Percentiles rank a stretch among this genome's conserved stretches.
These are phyloP conservation scores for Suillus bovinus DNA, from an alignment of 768 basidiomycete genomes.

Conservation along the genomic window DNA sequence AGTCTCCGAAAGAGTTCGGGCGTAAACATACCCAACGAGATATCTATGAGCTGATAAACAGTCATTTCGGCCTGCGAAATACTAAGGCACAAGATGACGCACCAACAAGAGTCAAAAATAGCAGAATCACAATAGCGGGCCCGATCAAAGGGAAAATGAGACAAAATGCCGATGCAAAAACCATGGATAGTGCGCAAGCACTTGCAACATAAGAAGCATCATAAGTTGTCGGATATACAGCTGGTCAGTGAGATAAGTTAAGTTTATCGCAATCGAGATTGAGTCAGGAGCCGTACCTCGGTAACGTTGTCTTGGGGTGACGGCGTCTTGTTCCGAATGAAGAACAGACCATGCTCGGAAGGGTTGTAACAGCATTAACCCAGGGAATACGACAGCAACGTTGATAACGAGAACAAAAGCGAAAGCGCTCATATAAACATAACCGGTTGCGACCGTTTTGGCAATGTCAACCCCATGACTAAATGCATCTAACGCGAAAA, in stretches of 20 bases:
- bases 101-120: constrained; percentile 70
- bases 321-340: constrained; percentile 53
- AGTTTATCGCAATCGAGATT: constrained; percentile 1
- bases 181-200: constrained; percentile 64
- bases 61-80: not conserved
- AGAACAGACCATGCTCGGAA: constrained; percentile 57
- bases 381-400: constrained; percentile 70
- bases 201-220: constrained; percentile 68
- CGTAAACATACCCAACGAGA: constrained; percentile 77
- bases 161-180: constrained; percentile 72
- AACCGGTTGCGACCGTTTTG: constrained; percentile 61
- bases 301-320: constrained; percentile 80
- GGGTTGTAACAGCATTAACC: constrained; percentile 72
- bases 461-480: constrained; percentile 37
- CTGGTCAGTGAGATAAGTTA: constrained; percentile 34
- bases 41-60: constrained; percentile 66
- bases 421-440: constrained; percentile 68
- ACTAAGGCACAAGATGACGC: constrained; percentile 21
- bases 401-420: constrained; percentile 59
- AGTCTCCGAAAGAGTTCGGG: constrained; percentile 69
- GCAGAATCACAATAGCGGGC: constrained; percentile 64
- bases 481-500: constrained; percentile 68
- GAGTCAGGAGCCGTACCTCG: constrained; percentile 50
- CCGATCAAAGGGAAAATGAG: constrained; percentile 77
- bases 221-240: constrained; percentile 71